These are phyloP conservation scores for Nigrospora oryzae DNA, from an alignment of 2,329 filamentous ascomycete genomes.

Conservation along the genomic window DNA sequence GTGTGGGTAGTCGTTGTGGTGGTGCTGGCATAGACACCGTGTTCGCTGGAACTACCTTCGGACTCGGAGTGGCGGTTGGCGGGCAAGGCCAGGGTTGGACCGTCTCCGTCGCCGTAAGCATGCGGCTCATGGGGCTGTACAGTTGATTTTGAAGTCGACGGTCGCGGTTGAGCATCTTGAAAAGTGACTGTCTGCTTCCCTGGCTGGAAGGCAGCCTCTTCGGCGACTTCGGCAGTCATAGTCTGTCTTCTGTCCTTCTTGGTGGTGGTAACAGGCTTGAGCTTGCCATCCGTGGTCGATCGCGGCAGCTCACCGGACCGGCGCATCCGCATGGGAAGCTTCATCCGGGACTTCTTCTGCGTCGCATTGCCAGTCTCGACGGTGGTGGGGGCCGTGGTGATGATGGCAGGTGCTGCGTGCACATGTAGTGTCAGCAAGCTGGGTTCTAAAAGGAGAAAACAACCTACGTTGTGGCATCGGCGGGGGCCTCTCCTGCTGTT, in stretches of 20 bases:
- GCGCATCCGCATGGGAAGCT: constrained; percentile 42
- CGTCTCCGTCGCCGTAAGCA: constrained; percentile 53
- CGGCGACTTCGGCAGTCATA: constrained; percentile 21
- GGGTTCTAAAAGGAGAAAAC: constrained; percentile 1
- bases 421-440: neutral
- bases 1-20: constrained; percentile 56
- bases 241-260: constrained; percentile 34
- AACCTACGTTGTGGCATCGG: constrained; percentile 50
- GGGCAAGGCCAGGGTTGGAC: constrained; percentile 54
- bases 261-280: constrained; percentile 7
- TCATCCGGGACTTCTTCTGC: constrained; percentile 50
- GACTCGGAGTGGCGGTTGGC: constrained; percentile 71
- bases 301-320: constrained; percentile 41
- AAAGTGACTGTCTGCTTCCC: constrained; percentile 43
- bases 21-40: constrained; percentile 43
- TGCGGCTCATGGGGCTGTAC: constrained; percentile 28
- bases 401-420: constrained; percentile 59
- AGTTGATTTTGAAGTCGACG: constrained; percentile 20
- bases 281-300: constrained; percentile 15
- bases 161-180: constrained; percentile 41
- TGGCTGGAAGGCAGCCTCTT: constrained; percentile 23
- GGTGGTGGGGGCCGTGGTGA: constrained; percentile 82
- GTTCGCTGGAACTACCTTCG: constrained; percentile 71
- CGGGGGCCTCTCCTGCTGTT: constrained; percentile 41
- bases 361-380: constrained; percentile 36